Base-by-base conservation (phyloP, 768 basidiomycete species). In the Boletales sp. region DNA sequence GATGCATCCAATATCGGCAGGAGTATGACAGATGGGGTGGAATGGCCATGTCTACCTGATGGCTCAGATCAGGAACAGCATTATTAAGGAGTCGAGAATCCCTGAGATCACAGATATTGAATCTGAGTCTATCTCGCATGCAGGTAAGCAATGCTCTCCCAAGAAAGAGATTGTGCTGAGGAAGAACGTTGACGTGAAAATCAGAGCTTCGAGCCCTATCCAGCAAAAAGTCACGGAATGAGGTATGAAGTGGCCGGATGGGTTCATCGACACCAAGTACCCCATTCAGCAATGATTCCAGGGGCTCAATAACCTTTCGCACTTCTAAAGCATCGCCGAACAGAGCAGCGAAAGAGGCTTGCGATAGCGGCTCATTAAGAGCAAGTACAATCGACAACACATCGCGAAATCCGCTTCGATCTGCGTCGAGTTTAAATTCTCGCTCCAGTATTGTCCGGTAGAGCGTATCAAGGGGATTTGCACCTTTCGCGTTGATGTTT, bases 91-190 rank as follows among this genome's bases (percentile, higher is more conserved):
- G 21, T 21, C 21, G 21, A 21, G 21, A 21, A 21, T 21, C 21
- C 21, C 21, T 21, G n/a, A 49, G 46, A 11, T 21, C 36, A 48
- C 46, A 52, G 4, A 52, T 52, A 30, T 52, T 52, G 17, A 52
- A 52, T 17, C 2, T 41, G 30, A 52, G 41, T 37, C 32, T 34
- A 8, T 2, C 33, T 11, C 19, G 6, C 52, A 54, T 54, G 39
- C 34, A 54, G 0, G 4, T 4, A n/a, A 54, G n/a, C 15, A 49
- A 33, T 17, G 34, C 33, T 11, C 5, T 10, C 10, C 53, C 44
- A 41, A 54, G 32, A 12, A 0, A 2, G 3, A 41, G 19, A 18
- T 21, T 39, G 32, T 53, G 41, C 0, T 41, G n/a, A 5, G 44
- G 4, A 9, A 15, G 25, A 3, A 45, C 36, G 6, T 3, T 0